Evolutionary conservation across 108 stramenopile genomes (phyloP), one percentile per base, ranked within the genome.

Genomic region (Licmophora abbreviata): DNA sequence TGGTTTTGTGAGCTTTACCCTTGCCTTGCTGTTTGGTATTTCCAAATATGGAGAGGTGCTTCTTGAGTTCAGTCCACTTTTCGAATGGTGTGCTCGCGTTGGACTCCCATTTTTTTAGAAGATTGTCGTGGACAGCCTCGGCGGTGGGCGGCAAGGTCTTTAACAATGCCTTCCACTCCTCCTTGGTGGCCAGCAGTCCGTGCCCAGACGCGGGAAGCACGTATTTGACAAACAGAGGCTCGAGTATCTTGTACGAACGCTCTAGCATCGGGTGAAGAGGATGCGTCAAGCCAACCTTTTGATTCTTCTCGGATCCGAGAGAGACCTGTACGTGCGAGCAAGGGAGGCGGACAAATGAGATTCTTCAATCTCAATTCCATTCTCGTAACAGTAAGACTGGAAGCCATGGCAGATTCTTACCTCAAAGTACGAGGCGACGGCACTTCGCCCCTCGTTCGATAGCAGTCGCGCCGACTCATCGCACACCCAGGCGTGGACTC

Each of bases 401-500:
- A n/a, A n/a, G n/a, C n/a, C n/a, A n/a, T n/a, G n/a, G n/a, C 28
- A 51, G 48, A 44, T 18, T 48, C 76, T 50, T 51, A 97, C 92
- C 81, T 94, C 91, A 64, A 98, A 88, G 77, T 98, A 99, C 15
- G 77, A 66, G 12, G 97, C 97, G 17, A 99, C 82, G 3, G 96
- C 95, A 30, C 79, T 68, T 49, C 99, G 69, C 37, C 79, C 97
- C 36, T 96, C 95, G 68, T 99, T 93, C 11, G 79, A 61, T 17
- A 99, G 79, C 45, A 38, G 66, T 34, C 97, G 68, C 0, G 97
- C 97, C 14, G 43, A 34, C 37, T 84, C 83, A 54, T 99, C 99
- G 57, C 91, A 91, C 17, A 99, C 95, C 99, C 99, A 99, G 58
- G 95, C 96, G 69, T 99, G 99, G 51, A 99, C 91, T n/a, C 99